Base-by-base conservation (phyloP, 2,329 filamentous ascomycete species). In the Fusarium continuum region DNA sequence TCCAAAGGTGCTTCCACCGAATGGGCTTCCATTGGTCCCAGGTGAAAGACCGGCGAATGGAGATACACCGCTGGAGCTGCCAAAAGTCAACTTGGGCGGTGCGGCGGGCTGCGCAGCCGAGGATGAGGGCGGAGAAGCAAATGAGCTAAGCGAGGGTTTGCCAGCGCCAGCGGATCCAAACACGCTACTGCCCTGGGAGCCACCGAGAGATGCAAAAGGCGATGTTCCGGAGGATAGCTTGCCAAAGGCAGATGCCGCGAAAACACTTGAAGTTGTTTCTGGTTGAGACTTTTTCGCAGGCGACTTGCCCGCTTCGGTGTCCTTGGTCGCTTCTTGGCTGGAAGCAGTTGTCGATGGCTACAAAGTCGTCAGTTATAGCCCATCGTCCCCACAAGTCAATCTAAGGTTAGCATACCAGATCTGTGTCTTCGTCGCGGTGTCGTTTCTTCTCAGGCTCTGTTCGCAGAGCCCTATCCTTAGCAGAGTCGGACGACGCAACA, bases 181-280 rank as follows among this genome's bases (percentile, higher is more conserved):
- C 9, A 80, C 71, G 61, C 80, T 83, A 28, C 79, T 77, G 16
- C 79, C 77, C 64, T 81, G 79, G 6, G 76, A 78, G 53, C 72
- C 74, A 34, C 83, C 83, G 38, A 89, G 71, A 16, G 80, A 73
- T 32, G 86, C 86, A 71, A 91, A 91, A 1, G 87, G 87, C 5
- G 89, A 92, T 22, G 83, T 79, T 6, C 85, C 83, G 20, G 83
- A 78, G 8, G 88, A 83, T 51, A 92, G 84, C 47, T 88, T 86
- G 47, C 88, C 85, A 70, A 93, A 88, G 16, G 84, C 85, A 4
- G 90, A 93, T 41, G 81, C 82, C 19, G 86, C 86, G 73, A 93
- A 93, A 6, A 88, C 85, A 9, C 85, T 84, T 11, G 81, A 61
- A 7, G 89, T 86, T 16, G 85, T 83, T 46, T 74, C 72, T 29